Percentiles rank a stretch among this genome's conserved stretches.
Conservation (phyloP, 108 stramenopile species). For the Cyclotella cryptica region DNA sequence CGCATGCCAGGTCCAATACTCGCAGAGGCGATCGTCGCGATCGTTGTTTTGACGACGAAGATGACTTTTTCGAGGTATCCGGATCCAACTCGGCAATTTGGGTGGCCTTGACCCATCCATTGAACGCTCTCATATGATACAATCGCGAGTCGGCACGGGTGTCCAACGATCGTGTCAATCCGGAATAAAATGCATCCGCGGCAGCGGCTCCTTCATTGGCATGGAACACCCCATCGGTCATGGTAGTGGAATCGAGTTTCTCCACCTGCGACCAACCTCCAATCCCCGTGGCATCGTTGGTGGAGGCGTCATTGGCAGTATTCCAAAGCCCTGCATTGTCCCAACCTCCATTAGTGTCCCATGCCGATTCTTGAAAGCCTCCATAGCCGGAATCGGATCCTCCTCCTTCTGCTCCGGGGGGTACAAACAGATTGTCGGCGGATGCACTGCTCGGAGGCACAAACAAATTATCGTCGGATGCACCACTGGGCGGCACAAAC, state of each 20-base stretch:
- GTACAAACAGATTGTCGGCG: neutral
- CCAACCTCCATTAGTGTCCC: constrained; percentile 39
- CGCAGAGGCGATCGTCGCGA: constrained; percentile 61
- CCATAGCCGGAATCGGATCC: constrained; percentile 24
- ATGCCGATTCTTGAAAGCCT: constrained; percentile 13
- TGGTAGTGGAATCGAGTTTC: constrained; percentile 14
- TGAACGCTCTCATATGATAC: constrained; percentile 96
- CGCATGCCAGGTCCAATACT: constrained; percentile 97
- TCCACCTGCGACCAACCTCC: constrained; percentile 42
- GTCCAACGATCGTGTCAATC: constrained; percentile 64
- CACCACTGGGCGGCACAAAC: neutral
- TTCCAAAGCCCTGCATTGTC: constrained; percentile 27
- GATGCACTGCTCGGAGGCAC: constrained; percentile 17
- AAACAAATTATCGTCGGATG: constrained; percentile 26
- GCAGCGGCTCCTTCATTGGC: constrained; percentile 81
- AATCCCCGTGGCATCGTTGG: constrained; percentile 24
- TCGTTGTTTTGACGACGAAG: constrained; percentile 32
- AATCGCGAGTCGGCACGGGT: constrained; percentile 88
- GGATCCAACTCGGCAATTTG: constrained; percentile 87
- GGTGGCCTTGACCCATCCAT: constrained; percentile 98
- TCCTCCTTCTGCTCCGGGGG: constrained; percentile 4
- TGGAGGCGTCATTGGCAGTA: constrained; percentile 17
- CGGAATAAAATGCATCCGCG: constrained; percentile 88
- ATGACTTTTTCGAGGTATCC: constrained; percentile 12
- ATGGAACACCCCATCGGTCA: constrained; percentile 61